A percentile compares a stretch with the other conserved stretches of the same genome.
phyloP scores from a whole-genome alignment of 176 grass and related monocot genomes.

The Rhynchospora tenuis region DNA sequence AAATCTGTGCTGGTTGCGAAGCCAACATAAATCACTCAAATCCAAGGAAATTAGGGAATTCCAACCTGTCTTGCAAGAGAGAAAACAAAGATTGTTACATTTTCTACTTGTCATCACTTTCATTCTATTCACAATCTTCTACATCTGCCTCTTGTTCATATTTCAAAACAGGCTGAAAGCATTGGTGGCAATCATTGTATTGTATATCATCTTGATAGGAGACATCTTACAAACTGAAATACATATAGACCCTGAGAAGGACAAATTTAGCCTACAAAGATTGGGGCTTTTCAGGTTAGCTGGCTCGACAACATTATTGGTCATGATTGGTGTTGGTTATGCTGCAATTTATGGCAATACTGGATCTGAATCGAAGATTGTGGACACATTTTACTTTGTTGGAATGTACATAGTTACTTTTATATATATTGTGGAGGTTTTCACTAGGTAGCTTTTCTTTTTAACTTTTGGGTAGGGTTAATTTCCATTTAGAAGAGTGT shows the following conservation, averaged over 20 bases:
- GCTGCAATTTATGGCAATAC: neutral
- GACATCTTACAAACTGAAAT: constrained; percentile 16
- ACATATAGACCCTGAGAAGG: neutral
- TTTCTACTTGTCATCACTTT: neutral
- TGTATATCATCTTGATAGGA: constrained; percentile 14
- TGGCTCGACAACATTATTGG: neutral
- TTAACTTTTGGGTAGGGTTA: neutral
- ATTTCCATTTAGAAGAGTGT: neutral
- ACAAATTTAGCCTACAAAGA: constrained; percentile 11
- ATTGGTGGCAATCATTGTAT: neutral
- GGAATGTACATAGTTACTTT: constrained; percentile 4
- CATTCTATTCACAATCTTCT: neutral
- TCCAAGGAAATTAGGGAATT: constrained; percentile 6
- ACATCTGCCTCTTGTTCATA: neutral
- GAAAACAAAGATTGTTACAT: neutral
- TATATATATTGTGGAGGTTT: constrained; percentile 12
- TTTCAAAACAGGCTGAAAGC: neutral
- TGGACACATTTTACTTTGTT: neutral
- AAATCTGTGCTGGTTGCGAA: constrained; percentile 5
- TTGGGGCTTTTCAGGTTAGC: constrained; percentile 5
- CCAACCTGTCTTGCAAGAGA: neutral
- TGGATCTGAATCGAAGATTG: neutral
- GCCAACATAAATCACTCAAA: constrained; percentile 6
- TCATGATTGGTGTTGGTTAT: constrained; percentile 14
- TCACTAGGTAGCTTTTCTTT: neutral